phyloP scores from a whole-genome alignment of 805 yeast genomes.

The Helenozyma rhizophorensis region DNA sequence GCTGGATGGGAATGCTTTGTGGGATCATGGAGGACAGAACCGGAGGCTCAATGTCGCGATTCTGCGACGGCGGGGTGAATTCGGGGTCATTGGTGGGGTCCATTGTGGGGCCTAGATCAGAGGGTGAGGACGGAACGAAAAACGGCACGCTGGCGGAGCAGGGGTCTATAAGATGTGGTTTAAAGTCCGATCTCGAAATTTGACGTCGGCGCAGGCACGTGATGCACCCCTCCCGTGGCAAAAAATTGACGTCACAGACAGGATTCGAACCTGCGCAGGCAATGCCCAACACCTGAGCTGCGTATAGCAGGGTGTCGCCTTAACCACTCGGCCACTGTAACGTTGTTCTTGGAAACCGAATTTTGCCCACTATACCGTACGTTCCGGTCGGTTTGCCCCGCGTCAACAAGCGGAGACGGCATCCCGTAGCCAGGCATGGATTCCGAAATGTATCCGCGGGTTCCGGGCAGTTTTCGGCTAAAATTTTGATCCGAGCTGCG shows the following conservation, averaged over 20 bases:
- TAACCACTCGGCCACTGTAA: constrained; percentile 52
- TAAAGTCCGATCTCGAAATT: neutral
- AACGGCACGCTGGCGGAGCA: neutral
- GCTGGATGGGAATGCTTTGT: constrained; percentile 69
- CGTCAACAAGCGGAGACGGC: too few relatives aligned
- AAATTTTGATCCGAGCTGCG: too few relatives aligned
- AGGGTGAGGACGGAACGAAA: neutral
- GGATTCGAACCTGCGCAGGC: constrained; percentile 98
- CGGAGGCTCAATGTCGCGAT: constrained; percentile 56
- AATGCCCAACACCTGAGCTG: constrained; percentile 42
- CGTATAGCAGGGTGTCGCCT: constrained; percentile 39
- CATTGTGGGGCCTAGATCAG: constrained; percentile 41
- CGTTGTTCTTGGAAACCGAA: constrained; percentile 12
- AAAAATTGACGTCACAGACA: constrained; percentile 77
- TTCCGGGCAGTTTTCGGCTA: too few relatives aligned
- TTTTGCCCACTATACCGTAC: too few relatives aligned
- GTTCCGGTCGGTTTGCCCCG: too few relatives aligned
- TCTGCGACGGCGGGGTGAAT: constrained; percentile 78
- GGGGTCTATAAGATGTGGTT: neutral
- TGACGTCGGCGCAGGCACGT: too few relatives aligned
- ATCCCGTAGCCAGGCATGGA: too few relatives aligned
- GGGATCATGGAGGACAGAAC: constrained; percentile 71
- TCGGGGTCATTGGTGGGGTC: constrained; percentile 92
- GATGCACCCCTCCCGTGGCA: neutral
- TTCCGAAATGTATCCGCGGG: too few relatives aligned